Percentiles rank a stretch among this genome's conserved stretches.
phyloP scores from a whole-genome alignment of 768 basidiomycete species.

The Termitomyces sp. region DNA sequence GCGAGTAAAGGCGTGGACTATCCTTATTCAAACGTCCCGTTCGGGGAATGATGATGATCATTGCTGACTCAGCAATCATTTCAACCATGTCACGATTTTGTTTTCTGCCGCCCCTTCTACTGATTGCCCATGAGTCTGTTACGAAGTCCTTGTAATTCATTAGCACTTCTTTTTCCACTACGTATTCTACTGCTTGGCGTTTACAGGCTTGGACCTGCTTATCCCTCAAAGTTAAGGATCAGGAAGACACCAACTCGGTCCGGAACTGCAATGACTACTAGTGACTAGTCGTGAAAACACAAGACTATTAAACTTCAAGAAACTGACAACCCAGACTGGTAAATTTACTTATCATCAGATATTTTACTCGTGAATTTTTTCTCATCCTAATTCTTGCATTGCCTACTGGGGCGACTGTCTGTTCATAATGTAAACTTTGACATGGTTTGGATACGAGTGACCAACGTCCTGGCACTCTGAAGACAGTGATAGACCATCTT shows the following conservation, averaged over 20 bases:
- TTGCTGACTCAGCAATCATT: conserved; percentile 1
- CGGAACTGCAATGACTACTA: not conserved
- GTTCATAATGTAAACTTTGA: not conserved
- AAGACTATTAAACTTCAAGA: not conserved
- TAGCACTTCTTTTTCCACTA: not conserved
- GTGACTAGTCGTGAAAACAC: not conserved
- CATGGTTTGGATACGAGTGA: not conserved
- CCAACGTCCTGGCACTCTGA: not conserved
- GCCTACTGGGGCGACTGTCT: not conserved
- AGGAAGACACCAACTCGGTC: not conserved
- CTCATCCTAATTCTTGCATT: not conserved
- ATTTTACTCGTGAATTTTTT: not conserved
- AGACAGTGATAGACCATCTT: not conserved
- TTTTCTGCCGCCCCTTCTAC: too few species aligned
- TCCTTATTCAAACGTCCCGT: not conserved
- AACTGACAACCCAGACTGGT: not conserved
- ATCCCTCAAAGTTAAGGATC: not conserved
- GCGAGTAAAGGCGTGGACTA: not conserved
- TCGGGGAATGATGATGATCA: not conserved
- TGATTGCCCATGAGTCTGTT: too few species aligned
- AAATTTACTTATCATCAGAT: too few species aligned
- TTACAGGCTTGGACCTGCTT: not conserved
- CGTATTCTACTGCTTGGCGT: not conserved
- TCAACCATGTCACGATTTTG: not conserved
- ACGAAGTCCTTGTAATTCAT: not conserved